Base-by-base conservation (phyloP, 1,139 yeast species). In the Geotrichum fermentans region DNA sequence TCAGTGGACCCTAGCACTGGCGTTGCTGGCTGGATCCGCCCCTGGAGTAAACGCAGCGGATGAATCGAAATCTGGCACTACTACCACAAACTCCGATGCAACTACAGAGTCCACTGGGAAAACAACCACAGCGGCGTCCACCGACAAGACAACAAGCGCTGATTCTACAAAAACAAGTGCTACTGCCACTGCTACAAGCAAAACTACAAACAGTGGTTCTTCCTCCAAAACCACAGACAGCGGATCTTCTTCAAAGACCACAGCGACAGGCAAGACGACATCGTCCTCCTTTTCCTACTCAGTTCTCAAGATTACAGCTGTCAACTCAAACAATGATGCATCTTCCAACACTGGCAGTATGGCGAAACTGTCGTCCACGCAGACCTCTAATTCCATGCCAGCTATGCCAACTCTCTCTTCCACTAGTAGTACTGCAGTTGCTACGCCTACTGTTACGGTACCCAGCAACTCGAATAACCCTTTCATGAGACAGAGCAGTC, bases 381-480 rank as follows among this genome's bases (percentile, higher is more conserved):
- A 6, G 10, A 24, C 28, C 10, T 6, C 8, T 10, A 24, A 24
- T 24, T 52, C 52, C 8, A 20, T 55, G 54, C 58, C 58, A 17
- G 54, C 52, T 5, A 20, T 55, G 54, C 58, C 58, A 17, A 55
- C 58, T 10, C 46, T 56, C 28, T 30, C 43, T 2, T 14, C 42
- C 13, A 24, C 53, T n/a, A 24, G 47, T 4, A 28, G 49, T 33
- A 49, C 54, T 14, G 48, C 52, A 4, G 49, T 58, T 2, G 55
- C 82, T 11, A 74, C 81, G 0, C 88, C 89, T 0, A 60, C 76
- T 0, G 73, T 83, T n/a, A 70, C 78, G 1, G 83, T 85, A 3
- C 95, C 95, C 0, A 68, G 80, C 26, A 59, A 61, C 24, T 72
- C 72, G 34, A 60, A 63, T 40, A 85, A 85, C 64, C 95, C 95